These are phyloP conservation scores for Solidago caesia DNA, from an alignment of 129 eudicot genomes.

Conservation along the genomic window DNA sequence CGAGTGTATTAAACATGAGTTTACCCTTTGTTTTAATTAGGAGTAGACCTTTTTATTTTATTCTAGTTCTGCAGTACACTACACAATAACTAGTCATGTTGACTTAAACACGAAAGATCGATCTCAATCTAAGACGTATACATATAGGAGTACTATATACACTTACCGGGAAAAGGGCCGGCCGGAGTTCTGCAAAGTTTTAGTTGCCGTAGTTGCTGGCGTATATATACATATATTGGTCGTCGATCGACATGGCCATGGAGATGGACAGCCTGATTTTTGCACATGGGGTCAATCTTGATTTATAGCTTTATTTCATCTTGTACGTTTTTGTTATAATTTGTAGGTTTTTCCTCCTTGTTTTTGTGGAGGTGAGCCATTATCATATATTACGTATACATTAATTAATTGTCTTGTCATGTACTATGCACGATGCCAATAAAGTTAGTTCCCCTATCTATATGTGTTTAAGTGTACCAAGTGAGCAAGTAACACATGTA, in stretches of 20 bases:
- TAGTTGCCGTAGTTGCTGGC: slow-evolving; percentile 15
- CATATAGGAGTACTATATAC: neutral
- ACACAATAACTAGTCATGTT: no score
- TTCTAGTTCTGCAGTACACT: no score
- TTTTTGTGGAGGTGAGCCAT: neutral
- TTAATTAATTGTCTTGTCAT: neutral
- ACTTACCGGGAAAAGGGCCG: no score
- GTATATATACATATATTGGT: no score
- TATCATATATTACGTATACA: neutral
- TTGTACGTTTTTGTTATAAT: neutral
- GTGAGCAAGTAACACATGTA: no score
- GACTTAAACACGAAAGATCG: no score
- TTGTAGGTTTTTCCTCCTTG: neutral
- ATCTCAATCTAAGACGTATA: no score
- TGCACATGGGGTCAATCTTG: neutral
- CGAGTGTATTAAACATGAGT: no score
- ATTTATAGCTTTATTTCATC: neutral
- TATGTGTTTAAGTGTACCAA: no score
- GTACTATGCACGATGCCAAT: neutral
- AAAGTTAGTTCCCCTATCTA: neutral
- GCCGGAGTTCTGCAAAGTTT: neutral
- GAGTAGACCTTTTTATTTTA: no score
- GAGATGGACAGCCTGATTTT: neutral
- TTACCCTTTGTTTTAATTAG: no score
- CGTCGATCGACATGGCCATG: neutral